Conservation (phyloP, 495 filamentous ascomycete species). For the Podospora conica region DNA sequence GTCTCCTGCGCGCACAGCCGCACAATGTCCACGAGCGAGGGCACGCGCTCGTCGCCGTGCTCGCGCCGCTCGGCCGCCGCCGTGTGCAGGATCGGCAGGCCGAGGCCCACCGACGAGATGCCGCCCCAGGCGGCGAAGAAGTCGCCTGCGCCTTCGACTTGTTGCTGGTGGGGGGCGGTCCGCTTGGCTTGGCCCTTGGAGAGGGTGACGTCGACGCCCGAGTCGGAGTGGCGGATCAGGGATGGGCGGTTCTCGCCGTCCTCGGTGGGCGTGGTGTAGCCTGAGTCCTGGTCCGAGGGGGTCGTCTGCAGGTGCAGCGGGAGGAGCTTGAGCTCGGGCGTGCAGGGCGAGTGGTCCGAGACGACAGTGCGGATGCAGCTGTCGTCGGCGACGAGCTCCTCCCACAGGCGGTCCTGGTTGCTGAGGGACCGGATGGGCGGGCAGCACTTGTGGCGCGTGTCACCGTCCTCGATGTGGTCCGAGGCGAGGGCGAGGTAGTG, state of each 20-base stretch:
- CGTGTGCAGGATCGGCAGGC: conserved; percentile 87
- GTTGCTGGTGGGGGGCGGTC: background rate
- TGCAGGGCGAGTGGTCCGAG: conserved; percentile 96
- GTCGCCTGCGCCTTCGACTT: conserved; percentile 50
- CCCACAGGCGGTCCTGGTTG: conserved; percentile 89
- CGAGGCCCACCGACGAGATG: conserved; percentile 88
- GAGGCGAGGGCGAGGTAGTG: conserved; percentile 92
- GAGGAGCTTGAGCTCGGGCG: conserved; percentile 85
- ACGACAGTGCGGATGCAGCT: conserved; percentile 89
- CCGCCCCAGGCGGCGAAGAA: conserved; percentile 97
- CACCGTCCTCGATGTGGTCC: conserved; percentile 78
- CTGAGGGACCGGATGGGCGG: conserved; percentile 79
- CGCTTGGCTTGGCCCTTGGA: conserved; percentile 14
- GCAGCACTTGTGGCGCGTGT: conserved; percentile 96
- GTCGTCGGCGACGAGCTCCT: conserved; percentile 62
- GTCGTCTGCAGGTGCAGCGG: conserved; percentile 51
- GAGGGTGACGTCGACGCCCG: conserved; percentile 40
- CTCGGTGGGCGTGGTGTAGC: conserved; percentile 7
- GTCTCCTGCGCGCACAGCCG: conserved; percentile 82
- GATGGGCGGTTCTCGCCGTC: background rate
- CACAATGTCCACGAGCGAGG: conserved; percentile 66
- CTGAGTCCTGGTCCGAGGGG: conserved; percentile 22
- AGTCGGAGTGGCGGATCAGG: conserved; percentile 39
- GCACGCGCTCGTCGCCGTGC: conserved; percentile 33
- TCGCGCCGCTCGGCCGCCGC: conserved; percentile 55